These are phyloP conservation scores for Aspergillus pseudoviridinutans DNA, from an alignment of 2,329 filamentous ascomycete species.

Conservation along the genomic window DNA sequence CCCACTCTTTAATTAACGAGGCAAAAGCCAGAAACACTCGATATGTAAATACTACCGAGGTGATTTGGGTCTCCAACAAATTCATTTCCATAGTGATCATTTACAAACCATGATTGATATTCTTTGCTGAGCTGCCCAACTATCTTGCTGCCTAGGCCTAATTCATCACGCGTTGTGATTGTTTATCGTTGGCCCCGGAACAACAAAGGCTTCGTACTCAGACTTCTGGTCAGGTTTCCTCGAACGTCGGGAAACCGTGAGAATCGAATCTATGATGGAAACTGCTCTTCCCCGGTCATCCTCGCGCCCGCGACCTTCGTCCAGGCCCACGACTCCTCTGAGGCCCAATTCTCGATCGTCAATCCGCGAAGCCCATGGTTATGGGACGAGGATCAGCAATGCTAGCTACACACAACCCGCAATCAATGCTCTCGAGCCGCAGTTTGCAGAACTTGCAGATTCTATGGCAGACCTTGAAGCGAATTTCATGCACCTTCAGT, in stretches of 20 bases:
- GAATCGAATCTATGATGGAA: slow-evolving; percentile 25
- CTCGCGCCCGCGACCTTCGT: slow-evolving; percentile 59
- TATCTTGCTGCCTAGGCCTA: not conserved
- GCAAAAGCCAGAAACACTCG: not conserved
- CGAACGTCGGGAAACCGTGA: slow-evolving; percentile 3
- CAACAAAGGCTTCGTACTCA: not conserved
- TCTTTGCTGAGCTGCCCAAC: not conserved
- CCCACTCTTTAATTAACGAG: not conserved
- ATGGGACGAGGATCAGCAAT: slow-evolving; percentile 33
- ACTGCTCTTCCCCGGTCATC: slow-evolving; percentile 45
- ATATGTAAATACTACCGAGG: not conserved
- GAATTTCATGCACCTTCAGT: slow-evolving; percentile 94
- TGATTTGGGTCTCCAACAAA: not conserved
- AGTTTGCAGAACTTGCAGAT: slow-evolving; percentile 89
- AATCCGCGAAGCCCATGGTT: slow-evolving; percentile 70
- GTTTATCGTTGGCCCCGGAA: not conserved
- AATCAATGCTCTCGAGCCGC: slow-evolving; percentile 78
- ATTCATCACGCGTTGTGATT: not conserved
- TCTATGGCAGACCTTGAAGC: slow-evolving; percentile 93
- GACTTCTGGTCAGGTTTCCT: not conserved
- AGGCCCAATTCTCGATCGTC: slow-evolving; percentile 86
- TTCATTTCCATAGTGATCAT: not conserved
- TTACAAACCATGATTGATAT: not conserved
- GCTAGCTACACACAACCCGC: slow-evolving; percentile 51
- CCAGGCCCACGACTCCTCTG: slow-evolving; percentile 85